These are phyloP conservation scores for Gleditsia sinensis DNA, from an alignment of 306 rosid species.

Conservation along the genomic window DNA sequence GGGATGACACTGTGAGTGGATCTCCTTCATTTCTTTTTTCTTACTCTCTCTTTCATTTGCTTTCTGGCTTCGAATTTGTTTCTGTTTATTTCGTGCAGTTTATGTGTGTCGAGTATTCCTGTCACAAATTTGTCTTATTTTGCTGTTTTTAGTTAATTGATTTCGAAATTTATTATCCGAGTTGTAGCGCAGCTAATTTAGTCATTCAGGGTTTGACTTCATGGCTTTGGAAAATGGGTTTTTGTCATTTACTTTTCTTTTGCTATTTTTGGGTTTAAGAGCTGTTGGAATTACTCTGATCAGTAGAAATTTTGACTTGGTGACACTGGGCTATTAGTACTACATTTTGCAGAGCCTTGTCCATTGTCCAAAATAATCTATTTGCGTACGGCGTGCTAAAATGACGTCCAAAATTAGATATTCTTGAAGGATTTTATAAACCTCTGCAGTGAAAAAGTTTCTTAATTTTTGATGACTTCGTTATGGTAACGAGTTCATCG, in stretches of 20 bases:
- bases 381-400: background rate
- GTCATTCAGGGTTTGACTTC: background rate
- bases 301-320: background rate
- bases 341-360: background rate
- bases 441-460: background rate
- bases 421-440: background rate
- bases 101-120: background rate
- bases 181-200: background rate
- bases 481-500: background rate
- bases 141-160: background rate
- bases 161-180: background rate
- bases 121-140: background rate
- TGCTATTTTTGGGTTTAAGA: background rate
- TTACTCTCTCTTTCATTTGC: background rate
- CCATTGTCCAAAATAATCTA: background rate
- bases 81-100: background rate
- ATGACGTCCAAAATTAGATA: background rate
- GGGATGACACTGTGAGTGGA: conserved; percentile 68
- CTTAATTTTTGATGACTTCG: background rate
- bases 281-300: background rate
- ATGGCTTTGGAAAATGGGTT: background rate
- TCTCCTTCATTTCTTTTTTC: background rate
- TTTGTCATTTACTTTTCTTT: background rate
- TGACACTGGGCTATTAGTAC: background rate
- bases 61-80: background rate